phyloP scores from a whole-genome alignment of 495 filamentous ascomycete genomes.

The Penicillium soppii region DNA sequence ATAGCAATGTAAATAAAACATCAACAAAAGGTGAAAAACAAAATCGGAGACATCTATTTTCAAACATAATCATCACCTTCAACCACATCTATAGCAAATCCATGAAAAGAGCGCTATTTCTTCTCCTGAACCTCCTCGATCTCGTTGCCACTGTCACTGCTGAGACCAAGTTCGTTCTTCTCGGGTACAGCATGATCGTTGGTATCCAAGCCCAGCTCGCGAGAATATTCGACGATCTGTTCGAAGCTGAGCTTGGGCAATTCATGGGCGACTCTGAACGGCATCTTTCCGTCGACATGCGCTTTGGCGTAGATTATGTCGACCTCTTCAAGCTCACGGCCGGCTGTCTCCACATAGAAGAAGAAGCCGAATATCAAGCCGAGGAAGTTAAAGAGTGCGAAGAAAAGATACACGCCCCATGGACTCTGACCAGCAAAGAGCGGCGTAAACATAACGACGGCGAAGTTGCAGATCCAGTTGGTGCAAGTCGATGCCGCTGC shows the following conservation, averaged over 20 bases:
- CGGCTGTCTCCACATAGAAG: conserved; percentile 70
- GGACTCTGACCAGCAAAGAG: conserved; percentile 26
- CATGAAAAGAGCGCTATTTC: neutral
- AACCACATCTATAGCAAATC: neutral
- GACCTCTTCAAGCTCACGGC: conserved; percentile 73
- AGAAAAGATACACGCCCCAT: conserved; percentile 56
- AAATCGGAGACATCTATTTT: neutral
- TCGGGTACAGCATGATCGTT: conserved; percentile 17
- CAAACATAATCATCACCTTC: neutral
- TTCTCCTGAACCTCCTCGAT: conserved; percentile 18
- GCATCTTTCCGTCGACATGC: conserved; percentile 35
- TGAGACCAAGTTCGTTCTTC: conserved; percentile 33
- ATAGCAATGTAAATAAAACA: too few species aligned
- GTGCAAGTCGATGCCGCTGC: conserved; percentile 64
- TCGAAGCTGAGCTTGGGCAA: conserved; percentile 38
- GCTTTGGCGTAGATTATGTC: conserved; percentile 53
- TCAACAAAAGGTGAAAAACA: too few species aligned
- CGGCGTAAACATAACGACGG: conserved; percentile 68
- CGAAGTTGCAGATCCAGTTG: conserved; percentile 71
- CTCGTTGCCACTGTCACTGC: conserved; percentile 23
- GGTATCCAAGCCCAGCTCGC: conserved; percentile 27
- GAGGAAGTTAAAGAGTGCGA: conserved; percentile 64
- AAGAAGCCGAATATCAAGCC: conserved; percentile 64
- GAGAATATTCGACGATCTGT: conserved; percentile 29
- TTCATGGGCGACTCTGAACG: conserved; percentile 31